Percentiles rank a stretch among this genome's conserved stretches.
These are phyloP conservation scores for Lanmaoa pseudosensibilis DNA, from an alignment of 768 basidiomycete genomes.

Conservation along the genomic window DNA sequence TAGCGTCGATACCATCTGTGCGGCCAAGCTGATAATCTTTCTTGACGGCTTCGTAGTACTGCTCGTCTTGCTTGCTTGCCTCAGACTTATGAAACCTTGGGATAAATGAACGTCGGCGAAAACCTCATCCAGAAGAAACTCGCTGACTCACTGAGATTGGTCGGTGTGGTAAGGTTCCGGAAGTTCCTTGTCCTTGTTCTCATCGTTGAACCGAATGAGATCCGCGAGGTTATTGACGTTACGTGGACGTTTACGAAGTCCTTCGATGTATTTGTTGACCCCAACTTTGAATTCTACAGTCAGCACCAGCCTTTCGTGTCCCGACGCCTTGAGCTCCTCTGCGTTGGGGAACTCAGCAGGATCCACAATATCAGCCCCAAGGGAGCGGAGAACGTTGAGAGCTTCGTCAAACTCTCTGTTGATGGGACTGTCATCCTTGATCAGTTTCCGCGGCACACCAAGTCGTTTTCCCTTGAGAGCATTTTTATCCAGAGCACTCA, in stretches of 20 bases:
- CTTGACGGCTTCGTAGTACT: constrained; percentile 46
- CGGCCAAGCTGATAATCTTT: constrained; percentile 48
- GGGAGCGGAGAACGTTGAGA: constrained; percentile 35
- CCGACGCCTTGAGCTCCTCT: constrained; percentile 45
- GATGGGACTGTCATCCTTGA: constrained; percentile 23
- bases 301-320: constrained; percentile 53
- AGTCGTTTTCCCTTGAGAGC: constrained; percentile 52
- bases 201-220: constrained; percentile 56
- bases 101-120: neutral
- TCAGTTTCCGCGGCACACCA: constrained; percentile 48
- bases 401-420: constrained; percentile 41
- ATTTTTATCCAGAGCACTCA: constrained; percentile 46
- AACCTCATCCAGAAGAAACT: neutral
- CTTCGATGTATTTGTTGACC: constrained; percentile 48
- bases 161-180: constrained; percentile 34
- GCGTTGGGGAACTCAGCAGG: constrained; percentile 60
- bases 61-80: constrained; percentile 26
- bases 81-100: constrained; percentile 24
- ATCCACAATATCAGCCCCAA: constrained; percentile 56
- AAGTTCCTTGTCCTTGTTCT: constrained; percentile 51
- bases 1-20: constrained; percentile 54
- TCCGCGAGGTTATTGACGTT: constrained; percentile 57
- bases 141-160: constrained; percentile 35
- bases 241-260: constrained; percentile 51
- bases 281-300: constrained; percentile 63